Percentiles rank a stretch among this genome's conserved stretches.
These are phyloP conservation scores for Acanthochlamys bracteata DNA, from an alignment of 106 monocot genomes.

Conservation along the genomic window DNA sequence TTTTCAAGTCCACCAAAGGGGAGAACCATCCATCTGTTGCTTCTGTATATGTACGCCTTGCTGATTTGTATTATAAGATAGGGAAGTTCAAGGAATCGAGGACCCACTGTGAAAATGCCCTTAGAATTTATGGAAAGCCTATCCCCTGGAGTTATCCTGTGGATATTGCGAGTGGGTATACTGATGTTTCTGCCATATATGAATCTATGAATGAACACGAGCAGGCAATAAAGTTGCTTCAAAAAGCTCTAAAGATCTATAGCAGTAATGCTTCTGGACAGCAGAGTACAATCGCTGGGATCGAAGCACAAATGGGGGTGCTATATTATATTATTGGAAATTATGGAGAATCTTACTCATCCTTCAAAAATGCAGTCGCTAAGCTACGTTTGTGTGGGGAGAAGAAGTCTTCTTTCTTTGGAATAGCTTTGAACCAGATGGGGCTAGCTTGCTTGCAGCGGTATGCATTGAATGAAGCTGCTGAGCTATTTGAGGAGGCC, in stretches of 20 bases:
- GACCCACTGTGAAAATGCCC: constrained; percentile 74
- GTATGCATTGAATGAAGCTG: constrained; percentile 75
- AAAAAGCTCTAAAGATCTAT: constrained; percentile 70
- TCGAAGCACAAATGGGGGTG: constrained; percentile 91
- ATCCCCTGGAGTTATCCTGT: constrained; percentile 43
- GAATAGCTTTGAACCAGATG: constrained; percentile 88
- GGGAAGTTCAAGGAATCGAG: constrained; percentile 73
- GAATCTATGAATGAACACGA: constrained; percentile 79
- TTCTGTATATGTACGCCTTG: constrained; percentile 32
- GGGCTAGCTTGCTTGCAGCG: constrained; percentile 74
- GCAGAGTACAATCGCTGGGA: constrained; percentile 77
- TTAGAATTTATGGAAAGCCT: constrained; percentile 66
- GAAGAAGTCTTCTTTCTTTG: constrained; percentile 83
- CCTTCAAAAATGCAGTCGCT: constrained; percentile 48
- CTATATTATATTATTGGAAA: constrained; percentile 68
- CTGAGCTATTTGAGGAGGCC: constrained; percentile 73
- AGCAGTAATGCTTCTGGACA: constrained; percentile 54
- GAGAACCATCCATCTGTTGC: constrained; percentile 29
- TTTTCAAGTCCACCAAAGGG: constrained; percentile 24
- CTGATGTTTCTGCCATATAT: constrained; percentile 74
- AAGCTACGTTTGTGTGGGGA: constrained; percentile 72
- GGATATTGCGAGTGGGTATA: constrained; percentile 68
- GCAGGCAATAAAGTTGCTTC: constrained; percentile 71
- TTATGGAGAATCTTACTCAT: constrained; percentile 49
- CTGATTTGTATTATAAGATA: constrained; percentile 36